Base-by-base conservation (phyloP, 2,329 filamentous ascomycete species). In the Fusarium liriodendri region DNA sequence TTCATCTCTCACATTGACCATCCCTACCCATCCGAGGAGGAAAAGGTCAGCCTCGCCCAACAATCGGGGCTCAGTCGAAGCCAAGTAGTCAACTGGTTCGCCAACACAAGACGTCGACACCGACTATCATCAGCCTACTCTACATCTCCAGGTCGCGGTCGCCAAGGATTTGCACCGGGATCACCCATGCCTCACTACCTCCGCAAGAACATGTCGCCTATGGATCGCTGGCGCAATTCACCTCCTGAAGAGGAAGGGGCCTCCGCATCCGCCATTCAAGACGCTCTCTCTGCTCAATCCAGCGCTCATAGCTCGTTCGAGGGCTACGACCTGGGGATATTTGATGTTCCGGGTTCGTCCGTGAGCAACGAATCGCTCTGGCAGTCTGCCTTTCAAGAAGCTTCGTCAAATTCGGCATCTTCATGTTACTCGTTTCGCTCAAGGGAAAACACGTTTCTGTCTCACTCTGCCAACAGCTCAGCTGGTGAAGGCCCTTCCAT, bases 41-140 rank as follows among this genome's bases (percentile, higher is more conserved):
- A 88, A 60, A 87, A 87, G 62, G 60, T 75, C 0, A 67, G 74
- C 4, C 80, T 88, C 0, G 79, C 82, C 13, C 73, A 77, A 5
- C 80, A 86, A 67, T 86, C 86, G 0, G 86, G 86, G 1, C 81
- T 88, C 18, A 87, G 83, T 22, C 80, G 79, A 59, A 84, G 81
- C 2, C 84, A 87, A 37, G 83, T 88, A 4, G 79, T 84, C 25
- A 87, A 86, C 61, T 88, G 86, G 86, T 88, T 88, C 71, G 83
- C 85, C 25, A 88, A 88, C 71, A 86, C 85, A 1, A 81, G 87
- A 22, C 83, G 87, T 9, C 85, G 86, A 1, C 84, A 87, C 47
- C 83, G 85, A 9, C 77, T 85, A 40, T 76, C 73, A 40, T 76
- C 73, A 6, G 63, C 64, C 3, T 69, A 76, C 40, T 40, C 77